A percentile compares a stretch with the other conserved stretches of the same genome.
phyloP scores from a whole-genome alignment of 163 green algal species.

The Scenedesmus sp. region DNA sequence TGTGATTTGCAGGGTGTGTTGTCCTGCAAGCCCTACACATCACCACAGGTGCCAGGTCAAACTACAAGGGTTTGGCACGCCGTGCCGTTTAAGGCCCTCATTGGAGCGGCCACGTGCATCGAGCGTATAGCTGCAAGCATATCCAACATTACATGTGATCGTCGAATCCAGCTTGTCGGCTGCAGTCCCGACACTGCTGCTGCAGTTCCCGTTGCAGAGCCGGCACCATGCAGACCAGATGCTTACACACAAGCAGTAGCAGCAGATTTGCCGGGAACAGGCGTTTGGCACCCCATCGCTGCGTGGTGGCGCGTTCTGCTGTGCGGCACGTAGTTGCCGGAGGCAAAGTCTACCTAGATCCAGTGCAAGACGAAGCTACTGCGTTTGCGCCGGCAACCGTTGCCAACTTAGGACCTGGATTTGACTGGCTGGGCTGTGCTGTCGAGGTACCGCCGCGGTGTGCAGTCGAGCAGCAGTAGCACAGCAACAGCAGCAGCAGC shows the following conservation, averaged over 20 bases:
- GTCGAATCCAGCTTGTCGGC: not conserved
- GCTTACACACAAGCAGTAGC: not conserved
- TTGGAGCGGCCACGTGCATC: not conserved
- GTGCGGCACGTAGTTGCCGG: slow-evolving; percentile 48
- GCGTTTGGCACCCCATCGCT: not conserved
- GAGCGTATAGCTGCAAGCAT: not conserved
- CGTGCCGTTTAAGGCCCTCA: slow-evolving; percentile 16
- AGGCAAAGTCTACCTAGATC: slow-evolving; percentile 74
- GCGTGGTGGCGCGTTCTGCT: not conserved
- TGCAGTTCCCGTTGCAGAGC: not conserved
- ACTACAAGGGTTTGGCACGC: too few relatives aligned
- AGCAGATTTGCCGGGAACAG: not conserved
- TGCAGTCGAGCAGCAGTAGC: not conserved
- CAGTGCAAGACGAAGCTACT: slow-evolving; percentile 64
- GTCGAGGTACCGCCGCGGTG: slow-evolving; percentile 80
- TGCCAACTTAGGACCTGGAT: slow-evolving; percentile 98
- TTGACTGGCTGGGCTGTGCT: slow-evolving; percentile 98
- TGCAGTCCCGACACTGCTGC: not conserved
- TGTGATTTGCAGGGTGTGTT: too few relatives aligned
- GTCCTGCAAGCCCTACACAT: not conserved
- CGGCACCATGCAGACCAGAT: not conserved
- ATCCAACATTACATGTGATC: not conserved
- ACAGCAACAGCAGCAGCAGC: slow-evolving; percentile 23
- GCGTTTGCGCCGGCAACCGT: slow-evolving; percentile 97
- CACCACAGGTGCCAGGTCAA: not conserved